Evolutionary conservation across 805 yeast genomes (phyloP).

Genomic region (Candida easanensis): DNA sequence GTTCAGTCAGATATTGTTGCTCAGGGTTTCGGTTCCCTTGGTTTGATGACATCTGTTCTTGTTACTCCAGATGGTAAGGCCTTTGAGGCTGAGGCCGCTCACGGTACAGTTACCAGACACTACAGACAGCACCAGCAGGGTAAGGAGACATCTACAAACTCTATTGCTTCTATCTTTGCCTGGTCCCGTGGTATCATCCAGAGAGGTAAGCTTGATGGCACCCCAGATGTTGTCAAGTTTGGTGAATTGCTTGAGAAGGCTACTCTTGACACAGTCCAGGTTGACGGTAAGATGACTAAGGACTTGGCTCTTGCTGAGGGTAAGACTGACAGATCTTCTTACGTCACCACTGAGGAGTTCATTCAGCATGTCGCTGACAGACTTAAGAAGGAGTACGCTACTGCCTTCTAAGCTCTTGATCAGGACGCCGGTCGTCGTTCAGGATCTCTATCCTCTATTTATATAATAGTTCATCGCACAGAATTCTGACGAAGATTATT

Average conservation of each 20-base stretch:
- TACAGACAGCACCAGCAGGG: conserved; percentile 95
- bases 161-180: conserved; percentile 95
- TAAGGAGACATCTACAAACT: conserved; percentile 94
- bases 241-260: conserved; percentile 80
- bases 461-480: no score
- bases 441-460: not conserved
- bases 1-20: conserved; percentile 97
- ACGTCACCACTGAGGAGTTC: conserved; percentile 91
- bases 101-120: conserved; percentile 97
- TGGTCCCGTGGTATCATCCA: conserved; percentile 94
- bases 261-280: conserved; percentile 78
- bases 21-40: conserved; percentile 96
- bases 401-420: conserved; percentile 11
- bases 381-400: conserved; percentile 32
- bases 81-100: conserved; percentile 97
- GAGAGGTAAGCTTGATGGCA: conserved; percentile 85
- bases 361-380: conserved; percentile 76
- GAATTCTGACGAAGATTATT: no score
- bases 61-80: conserved; percentile 96
- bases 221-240: conserved; percentile 81
- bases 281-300: conserved; percentile 91
- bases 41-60: conserved; percentile 95
- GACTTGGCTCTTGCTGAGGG: conserved; percentile 91
- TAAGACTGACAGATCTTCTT: conserved; percentile 74
- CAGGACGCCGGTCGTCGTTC: no score